A percentile compares a stretch with the other conserved stretches of the same genome.
These are phyloP conservation scores for Aspergillus thermomutatus DNA, from an alignment of 2,329 filamentous ascomycete genomes.

Conservation along the genomic window DNA sequence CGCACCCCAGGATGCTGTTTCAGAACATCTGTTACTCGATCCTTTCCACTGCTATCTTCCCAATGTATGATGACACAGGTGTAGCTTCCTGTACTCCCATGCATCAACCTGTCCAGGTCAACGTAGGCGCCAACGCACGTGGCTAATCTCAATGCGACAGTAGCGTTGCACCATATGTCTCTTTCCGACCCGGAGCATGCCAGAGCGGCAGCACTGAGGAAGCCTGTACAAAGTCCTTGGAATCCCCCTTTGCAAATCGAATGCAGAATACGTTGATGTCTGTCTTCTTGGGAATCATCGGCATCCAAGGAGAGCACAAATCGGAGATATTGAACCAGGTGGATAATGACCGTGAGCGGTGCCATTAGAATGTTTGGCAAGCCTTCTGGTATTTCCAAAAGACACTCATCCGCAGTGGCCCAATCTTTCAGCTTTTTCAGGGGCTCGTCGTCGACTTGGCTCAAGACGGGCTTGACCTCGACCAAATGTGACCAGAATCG, in stretches of 20 bases:
- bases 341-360: conserved; percentile 1
- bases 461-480: not conserved
- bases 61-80: conserved; percentile 1
- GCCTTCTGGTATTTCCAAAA: not conserved
- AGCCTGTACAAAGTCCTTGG: conserved; percentile 2
- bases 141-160: not conserved
- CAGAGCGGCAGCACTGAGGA: not conserved
- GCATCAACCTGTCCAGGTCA: not conserved
- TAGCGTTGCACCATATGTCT: not conserved
- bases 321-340: conserved; percentile 1
- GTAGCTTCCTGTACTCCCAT: not conserved
- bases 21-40: not conserved
- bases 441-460: not conserved
- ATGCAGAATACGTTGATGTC: not conserved
- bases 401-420: not conserved
- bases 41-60: not conserved
- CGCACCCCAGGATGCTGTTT: not conserved
- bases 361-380: conserved; percentile 2
- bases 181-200: not conserved
- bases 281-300: not conserved
- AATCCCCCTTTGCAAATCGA: not conserved
- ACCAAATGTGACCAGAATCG: not conserved
- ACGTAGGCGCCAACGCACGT: conserved; percentile 1
- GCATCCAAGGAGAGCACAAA: not conserved
- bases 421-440: not conserved